Evolutionary conservation across 2,329 filamentous ascomycete species (phyloP).

Genomic region (Exserohilum turcica): DNA sequence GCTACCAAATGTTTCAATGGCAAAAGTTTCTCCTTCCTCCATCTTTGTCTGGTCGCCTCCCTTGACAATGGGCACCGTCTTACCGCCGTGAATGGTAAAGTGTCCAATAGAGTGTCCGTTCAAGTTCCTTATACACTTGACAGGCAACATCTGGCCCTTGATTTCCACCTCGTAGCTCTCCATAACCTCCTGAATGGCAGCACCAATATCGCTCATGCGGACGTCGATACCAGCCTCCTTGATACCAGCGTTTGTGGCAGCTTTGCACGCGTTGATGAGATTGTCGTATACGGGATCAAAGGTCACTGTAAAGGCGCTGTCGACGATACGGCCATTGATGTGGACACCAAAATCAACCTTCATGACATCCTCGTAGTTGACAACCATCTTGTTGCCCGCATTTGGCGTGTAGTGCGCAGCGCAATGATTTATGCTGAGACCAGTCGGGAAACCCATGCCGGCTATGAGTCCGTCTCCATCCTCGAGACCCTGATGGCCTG

Average conservation of each 20-base stretch:
- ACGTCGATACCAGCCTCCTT: conserved; percentile 91
- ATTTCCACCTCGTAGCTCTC: conserved; percentile 90
- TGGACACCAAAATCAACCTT: conserved; percentile 76
- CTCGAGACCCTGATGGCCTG: conserved; percentile 75
- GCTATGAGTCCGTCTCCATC: conserved; percentile 79
- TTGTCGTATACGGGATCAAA: conserved; percentile 73
- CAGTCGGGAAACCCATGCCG: conserved; percentile 86
- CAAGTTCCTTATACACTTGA: conserved; percentile 85
- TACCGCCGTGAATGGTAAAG: conserved; percentile 89
- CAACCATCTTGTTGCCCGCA: conserved; percentile 76
- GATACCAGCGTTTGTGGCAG: conserved; percentile 76
- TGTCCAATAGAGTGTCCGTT: conserved; percentile 89
- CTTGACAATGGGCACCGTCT: conserved; percentile 94
- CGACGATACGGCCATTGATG: conserved; percentile 72
- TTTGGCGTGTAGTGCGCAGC: conserved; percentile 89
- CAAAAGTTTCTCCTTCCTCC: conserved; percentile 95
- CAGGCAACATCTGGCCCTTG: conserved; percentile 74
- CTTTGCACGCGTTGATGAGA: conserved; percentile 68
- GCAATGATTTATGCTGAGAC: conserved; percentile 81
- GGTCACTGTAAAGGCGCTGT: conserved; percentile 72
- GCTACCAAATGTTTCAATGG: conserved; percentile 94
- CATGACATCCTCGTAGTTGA: conserved; percentile 71
- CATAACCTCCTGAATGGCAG: conserved; percentile 86
- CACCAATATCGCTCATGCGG: conserved; percentile 83
- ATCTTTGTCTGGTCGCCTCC: conserved; percentile 88